Evolutionary conservation across 225 moss, liverwort and hornwort genomes (phyloP).

Genomic region (Marchantia polymorpha): DNA sequence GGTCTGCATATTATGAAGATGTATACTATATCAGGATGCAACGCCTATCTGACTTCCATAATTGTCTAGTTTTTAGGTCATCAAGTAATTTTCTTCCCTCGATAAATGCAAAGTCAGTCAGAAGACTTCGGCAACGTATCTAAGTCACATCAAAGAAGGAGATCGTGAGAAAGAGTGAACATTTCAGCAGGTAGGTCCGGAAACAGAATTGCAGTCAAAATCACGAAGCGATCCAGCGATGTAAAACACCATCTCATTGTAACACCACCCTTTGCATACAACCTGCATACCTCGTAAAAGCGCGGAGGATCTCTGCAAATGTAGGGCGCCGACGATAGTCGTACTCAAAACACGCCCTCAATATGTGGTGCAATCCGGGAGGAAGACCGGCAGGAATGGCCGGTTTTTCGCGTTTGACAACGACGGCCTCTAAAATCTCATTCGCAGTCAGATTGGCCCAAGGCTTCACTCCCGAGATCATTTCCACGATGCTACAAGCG

Average conservation of each 20-base stretch:
- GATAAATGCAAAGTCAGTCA: too few species aligned
- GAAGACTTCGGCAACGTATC: too few species aligned
- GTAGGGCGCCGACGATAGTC: constrained; percentile 82
- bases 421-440: constrained; percentile 70
- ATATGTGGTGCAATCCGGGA: constrained; percentile 55
- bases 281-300: constrained; percentile 53
- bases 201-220: too few species aligned
- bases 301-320: constrained; percentile 68
- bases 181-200: too few species aligned
- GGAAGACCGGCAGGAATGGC: constrained; percentile 65
- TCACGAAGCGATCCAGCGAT: not conserved
- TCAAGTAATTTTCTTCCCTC: not conserved
- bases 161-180: too few species aligned
- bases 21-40: not conserved
- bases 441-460: constrained; percentile 69
- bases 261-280: not conserved
- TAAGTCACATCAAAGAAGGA: too few species aligned
- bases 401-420: constrained; percentile 66
- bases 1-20: constrained; percentile 50
- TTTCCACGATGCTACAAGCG: constrained; percentile 82
- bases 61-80: not conserved
- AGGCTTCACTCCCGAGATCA: constrained; percentile 68
- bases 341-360: constrained; percentile 81
- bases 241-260: not conserved
- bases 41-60: not conserved